A percentile compares a stretch with the other conserved stretches of the same genome.
Evolutionary conservation across 148 eudicot genomes (phyloP).

Genomic region (Rheum nobile): DNA sequence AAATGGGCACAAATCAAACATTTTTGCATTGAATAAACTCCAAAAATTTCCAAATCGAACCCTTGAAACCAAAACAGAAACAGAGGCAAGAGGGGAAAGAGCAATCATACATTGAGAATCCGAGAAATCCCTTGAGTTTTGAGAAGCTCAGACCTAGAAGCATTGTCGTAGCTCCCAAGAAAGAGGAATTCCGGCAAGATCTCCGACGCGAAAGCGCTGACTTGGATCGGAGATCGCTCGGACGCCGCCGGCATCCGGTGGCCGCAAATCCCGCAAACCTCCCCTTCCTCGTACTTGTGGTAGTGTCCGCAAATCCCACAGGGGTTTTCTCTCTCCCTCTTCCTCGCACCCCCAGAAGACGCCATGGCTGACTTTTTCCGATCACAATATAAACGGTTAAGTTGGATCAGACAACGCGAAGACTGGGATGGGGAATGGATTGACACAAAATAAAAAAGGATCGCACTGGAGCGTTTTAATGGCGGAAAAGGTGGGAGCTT

Average conservation of each 20-base stretch:
- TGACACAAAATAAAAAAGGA: neutral
- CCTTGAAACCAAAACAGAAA: neutral
- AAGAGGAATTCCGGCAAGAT: conserved; percentile 73
- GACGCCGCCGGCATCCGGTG: conserved; percentile 50
- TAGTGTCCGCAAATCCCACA: conserved; percentile 89
- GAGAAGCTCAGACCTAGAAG: conserved; percentile 79
- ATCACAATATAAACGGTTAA: neutral
- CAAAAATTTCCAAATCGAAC: neutral
- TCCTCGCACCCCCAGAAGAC: conserved; percentile 42
- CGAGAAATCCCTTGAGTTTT: conserved; percentile 73
- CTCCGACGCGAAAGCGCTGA: conserved; percentile 85
- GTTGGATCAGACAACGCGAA: neutral
- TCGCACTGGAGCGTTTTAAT: neutral
- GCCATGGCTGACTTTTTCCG: neutral
- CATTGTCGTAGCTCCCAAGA: conserved; percentile 86
- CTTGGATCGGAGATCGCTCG: conserved; percentile 28
- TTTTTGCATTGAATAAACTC: neutral
- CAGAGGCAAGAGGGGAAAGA: neutral
- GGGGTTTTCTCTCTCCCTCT: conserved; percentile 90
- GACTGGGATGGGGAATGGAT: neutral
- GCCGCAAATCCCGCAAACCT: conserved; percentile 85
- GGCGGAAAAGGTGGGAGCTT: neutral
- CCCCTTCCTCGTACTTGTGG: conserved; percentile 94
- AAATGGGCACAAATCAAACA: neutral
- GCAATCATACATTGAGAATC: conserved; percentile 58